A percentile compares a stretch with the other conserved stretches of the same genome.
Evolutionary conservation across 2,329 filamentous ascomycete species (phyloP).

Genomic region (Fusarium xyrophilum): DNA sequence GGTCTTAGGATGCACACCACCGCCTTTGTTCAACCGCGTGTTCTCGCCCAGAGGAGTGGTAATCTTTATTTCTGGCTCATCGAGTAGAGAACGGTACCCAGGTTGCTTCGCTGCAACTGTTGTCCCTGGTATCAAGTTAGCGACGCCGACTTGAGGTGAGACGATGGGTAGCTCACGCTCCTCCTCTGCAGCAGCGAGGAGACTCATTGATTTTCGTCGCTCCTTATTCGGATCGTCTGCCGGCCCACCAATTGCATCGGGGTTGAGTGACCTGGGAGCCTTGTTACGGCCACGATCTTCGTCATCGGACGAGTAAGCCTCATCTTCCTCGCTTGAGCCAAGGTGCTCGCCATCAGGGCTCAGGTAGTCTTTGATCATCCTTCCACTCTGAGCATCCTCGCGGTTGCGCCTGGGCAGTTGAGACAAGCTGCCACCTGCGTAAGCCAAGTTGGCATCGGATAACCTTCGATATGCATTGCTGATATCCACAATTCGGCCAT

Average conservation of each 20-base stretch:
- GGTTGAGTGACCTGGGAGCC: constrained; percentile 55
- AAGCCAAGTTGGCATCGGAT: constrained; percentile 73
- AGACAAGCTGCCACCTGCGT: constrained; percentile 68
- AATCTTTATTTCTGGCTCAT: constrained; percentile 70
- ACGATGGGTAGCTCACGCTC: constrained; percentile 66
- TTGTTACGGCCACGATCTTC: constrained; percentile 70
- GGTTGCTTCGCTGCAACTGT: constrained; percentile 59
- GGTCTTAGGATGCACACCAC: constrained; percentile 77
- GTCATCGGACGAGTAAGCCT: constrained; percentile 68
- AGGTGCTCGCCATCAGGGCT: constrained; percentile 71
- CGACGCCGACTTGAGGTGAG: neutral
- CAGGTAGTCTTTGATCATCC: constrained; percentile 72
- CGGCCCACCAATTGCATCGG: constrained; percentile 47
- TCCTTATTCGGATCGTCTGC: constrained; percentile 49
- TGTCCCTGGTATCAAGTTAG: constrained; percentile 51
- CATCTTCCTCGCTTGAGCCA: constrained; percentile 76
- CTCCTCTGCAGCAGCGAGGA: constrained; percentile 78
- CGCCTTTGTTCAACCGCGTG: constrained; percentile 58
- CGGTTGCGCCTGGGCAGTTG: constrained; percentile 65
- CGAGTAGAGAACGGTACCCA: constrained; percentile 65
- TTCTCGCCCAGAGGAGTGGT: constrained; percentile 69
- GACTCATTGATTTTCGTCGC: constrained; percentile 60
- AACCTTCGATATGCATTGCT: constrained; percentile 73
- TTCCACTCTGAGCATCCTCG: constrained; percentile 54
- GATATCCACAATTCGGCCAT: constrained; percentile 70